Evolutionary conservation across 495 filamentous ascomycete genomes (phyloP).

Genomic region (Lentithecium fluviatile): DNA sequence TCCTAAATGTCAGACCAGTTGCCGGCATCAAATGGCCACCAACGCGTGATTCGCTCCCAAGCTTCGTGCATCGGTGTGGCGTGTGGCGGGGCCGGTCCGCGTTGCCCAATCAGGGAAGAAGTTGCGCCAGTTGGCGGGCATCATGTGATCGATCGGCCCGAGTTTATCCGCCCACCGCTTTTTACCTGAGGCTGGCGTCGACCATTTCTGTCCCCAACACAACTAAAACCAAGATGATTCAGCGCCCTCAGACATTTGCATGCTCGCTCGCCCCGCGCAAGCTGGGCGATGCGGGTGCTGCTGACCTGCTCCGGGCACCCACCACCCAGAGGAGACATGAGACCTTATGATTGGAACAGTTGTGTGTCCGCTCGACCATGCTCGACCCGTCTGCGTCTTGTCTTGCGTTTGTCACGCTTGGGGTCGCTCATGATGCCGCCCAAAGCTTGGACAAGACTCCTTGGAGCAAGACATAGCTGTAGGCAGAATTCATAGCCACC

Average conservation of each 20-base stretch:
- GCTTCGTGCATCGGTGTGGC: no score
- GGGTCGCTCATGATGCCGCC: no score
- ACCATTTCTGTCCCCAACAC: conserved; percentile 36
- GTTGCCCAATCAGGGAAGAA: no score
- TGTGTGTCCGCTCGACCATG: conserved; percentile 27
- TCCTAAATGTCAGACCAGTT: no score
- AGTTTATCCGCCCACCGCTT: neutral
- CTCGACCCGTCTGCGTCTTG: neutral
- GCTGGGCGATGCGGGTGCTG: conserved; percentile 47
- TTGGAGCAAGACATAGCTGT: no score
- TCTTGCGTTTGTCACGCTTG: no score
- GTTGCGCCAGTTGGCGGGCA: neutral
- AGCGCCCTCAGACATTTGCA: conserved; percentile 44
- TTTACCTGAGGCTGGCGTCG: neutral
- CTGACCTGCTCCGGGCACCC: conserved; percentile 50
- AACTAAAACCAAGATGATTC: conserved; percentile 55
- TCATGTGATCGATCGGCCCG: no score
- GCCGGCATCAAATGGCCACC: no score
- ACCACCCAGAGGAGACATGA: conserved; percentile 51
- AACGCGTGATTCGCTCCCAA: no score
- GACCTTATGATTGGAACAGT: conserved; percentile 49
- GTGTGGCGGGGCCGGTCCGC: no score
- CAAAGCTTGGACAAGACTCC: no score
- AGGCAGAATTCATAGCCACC: no score
- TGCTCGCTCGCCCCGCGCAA: conserved; percentile 42